These are phyloP conservation scores for Lactarius pseudohatsudake DNA, from an alignment of 768 basidiomycete species.

Conservation along the genomic window DNA sequence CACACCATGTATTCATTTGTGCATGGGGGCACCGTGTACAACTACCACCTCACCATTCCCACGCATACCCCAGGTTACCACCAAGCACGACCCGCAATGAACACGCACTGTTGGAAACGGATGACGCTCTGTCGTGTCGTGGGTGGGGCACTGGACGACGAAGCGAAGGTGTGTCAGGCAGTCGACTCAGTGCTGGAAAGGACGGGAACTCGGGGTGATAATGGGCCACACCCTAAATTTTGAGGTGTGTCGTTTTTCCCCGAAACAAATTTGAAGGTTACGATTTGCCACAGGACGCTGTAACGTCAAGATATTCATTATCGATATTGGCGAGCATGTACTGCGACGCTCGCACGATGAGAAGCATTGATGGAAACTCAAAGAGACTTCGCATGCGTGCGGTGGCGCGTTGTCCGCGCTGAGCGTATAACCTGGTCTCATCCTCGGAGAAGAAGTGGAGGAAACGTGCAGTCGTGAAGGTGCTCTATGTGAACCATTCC, in stretches of 20 bases:
- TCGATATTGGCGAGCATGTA: slow-evolving; percentile 74
- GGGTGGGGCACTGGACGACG: slow-evolving; percentile 80
- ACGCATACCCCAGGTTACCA: slow-evolving; percentile 69
- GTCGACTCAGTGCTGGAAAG: slow-evolving; percentile 71
- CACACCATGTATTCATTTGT: slow-evolving; percentile 88
- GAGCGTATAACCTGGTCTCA: slow-evolving; percentile 60
- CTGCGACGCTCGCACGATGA: slow-evolving; percentile 1
- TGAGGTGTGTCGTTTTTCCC: slow-evolving; percentile 42
- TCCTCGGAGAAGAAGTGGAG: slow-evolving; percentile 45
- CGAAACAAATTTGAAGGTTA: not conserved
- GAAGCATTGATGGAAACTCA: slow-evolving; percentile 13
- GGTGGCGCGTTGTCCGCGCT: slow-evolving; percentile 90
- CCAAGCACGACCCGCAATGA: slow-evolving; percentile 63
- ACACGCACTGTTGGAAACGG: slow-evolving; percentile 55
- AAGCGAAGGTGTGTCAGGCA: too few species aligned
- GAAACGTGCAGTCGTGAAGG: slow-evolving; percentile 65
- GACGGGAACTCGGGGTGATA: slow-evolving; percentile 86
- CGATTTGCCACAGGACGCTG: slow-evolving; percentile 56
- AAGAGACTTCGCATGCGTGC: slow-evolving; percentile 94
- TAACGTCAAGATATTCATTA: slow-evolving; percentile 89
- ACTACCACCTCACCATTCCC: slow-evolving; percentile 76
- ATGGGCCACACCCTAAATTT: slow-evolving; percentile 98
- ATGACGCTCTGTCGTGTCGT: slow-evolving; percentile 93
- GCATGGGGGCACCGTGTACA: slow-evolving; percentile 77
- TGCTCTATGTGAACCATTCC: slow-evolving; percentile 56